These are phyloP conservation scores for Takakia lepidozioides DNA, from an alignment of 225 moss, liverwort and hornwort species.

Conservation along the genomic window DNA sequence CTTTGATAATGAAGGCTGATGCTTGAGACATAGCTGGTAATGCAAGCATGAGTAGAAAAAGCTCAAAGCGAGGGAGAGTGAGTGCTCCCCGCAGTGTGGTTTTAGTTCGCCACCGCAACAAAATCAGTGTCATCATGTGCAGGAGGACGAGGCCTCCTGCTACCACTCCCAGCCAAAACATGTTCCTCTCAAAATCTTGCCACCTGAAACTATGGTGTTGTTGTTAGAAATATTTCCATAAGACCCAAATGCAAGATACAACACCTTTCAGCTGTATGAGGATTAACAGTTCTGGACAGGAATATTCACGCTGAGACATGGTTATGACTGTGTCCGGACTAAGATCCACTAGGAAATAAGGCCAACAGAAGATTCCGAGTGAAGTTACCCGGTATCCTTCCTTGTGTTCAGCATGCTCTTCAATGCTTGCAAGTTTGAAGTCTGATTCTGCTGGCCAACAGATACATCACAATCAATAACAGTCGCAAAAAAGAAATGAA, in stretches of 20 bases:
- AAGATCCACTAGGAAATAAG: no score
- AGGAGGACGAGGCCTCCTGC: slow-evolving; percentile 60
- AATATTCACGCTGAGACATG: no score
- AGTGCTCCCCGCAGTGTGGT: slow-evolving; percentile 72
- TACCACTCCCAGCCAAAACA: slow-evolving; percentile 74
- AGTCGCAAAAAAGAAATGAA: no score
- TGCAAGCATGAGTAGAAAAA: slow-evolving; percentile 64
- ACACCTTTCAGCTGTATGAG: not conserved
- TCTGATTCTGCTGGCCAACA: slow-evolving; percentile 19
- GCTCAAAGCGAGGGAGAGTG: slow-evolving; percentile 66
- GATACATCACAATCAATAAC: not conserved
- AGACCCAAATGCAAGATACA: not conserved
- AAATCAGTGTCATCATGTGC: slow-evolving; percentile 46
- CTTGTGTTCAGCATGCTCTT: slow-evolving; percentile 22
- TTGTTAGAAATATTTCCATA: no score
- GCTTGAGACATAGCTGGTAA: slow-evolving; percentile 78
- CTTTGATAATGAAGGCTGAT: slow-evolving; percentile 70
- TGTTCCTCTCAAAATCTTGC: slow-evolving; percentile 65
- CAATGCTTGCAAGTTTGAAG: slow-evolving; percentile 22
- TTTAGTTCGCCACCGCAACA: slow-evolving; percentile 72
- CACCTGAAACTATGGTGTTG: no score
- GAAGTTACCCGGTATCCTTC: slow-evolving; percentile 53
- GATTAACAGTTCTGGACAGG: no score
- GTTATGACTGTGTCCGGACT: not conserved
- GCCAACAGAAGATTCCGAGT: no score